Conservation (phyloP, 805 yeast species). For the Scheffersomyces ergatensis region DNA sequence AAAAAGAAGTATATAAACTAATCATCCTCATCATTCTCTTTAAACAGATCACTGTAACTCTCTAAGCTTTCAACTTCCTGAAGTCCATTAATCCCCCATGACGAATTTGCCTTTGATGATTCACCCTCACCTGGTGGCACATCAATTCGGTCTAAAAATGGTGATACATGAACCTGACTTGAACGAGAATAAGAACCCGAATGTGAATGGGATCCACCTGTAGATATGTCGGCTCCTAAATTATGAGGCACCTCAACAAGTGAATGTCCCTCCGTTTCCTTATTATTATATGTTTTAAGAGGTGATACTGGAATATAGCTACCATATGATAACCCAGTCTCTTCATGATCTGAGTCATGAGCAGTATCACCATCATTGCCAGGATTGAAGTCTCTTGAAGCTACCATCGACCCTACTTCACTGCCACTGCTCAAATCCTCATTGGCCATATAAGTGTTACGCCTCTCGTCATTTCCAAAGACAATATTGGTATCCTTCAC, state of each 20-base stretch:
- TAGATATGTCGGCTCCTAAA: too few relatives aligned
- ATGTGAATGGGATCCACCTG: not conserved
- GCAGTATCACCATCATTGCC: too few relatives aligned
- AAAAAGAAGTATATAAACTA: too few relatives aligned
- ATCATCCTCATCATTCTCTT: too few relatives aligned
- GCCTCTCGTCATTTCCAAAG: conserved; percentile 18
- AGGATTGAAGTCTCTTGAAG: not conserved
- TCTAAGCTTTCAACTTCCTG: not conserved
- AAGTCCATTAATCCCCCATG: conserved; percentile 24
- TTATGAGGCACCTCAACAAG: not conserved
- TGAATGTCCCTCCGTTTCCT: not conserved
- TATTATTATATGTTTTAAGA: not conserved
- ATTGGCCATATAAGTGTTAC: conserved; percentile 25
- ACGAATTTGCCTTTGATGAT: conserved; percentile 7
- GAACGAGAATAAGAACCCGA: not conserved
- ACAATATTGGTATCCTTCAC: conserved; percentile 21
- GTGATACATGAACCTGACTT: not conserved
- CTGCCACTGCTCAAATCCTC: conserved; percentile 4
- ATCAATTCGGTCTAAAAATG: conserved; percentile 5
- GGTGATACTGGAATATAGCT: not conserved
- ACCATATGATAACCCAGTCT: not conserved
- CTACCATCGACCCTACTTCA: not conserved
- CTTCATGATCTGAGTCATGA: too few relatives aligned
- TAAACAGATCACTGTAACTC: not conserved
- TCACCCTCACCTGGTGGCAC: conserved; percentile 7